Conservation (phyloP, 768 basidiomycete species). For the Leccinum obscurum region DNA sequence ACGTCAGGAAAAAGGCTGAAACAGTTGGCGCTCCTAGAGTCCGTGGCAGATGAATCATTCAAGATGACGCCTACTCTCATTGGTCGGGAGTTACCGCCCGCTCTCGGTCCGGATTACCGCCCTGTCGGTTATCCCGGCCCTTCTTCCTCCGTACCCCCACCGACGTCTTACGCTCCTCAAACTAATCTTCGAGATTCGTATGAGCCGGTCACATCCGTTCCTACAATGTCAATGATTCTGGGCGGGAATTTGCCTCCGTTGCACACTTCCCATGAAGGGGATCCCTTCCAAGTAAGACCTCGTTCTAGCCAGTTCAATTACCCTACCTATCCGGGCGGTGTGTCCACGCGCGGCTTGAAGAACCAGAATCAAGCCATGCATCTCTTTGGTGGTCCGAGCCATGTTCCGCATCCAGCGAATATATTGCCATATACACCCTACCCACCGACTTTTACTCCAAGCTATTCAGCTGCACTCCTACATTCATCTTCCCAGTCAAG, state of each 20-base stretch:
- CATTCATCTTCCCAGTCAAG: conserved; percentile 14
- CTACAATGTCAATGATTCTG: conserved; percentile 9
- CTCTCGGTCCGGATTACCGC: conserved; percentile 3
- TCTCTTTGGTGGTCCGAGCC: conserved; percentile 5
- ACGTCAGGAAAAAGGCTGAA: conserved; percentile 63
- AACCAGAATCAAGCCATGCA: conserved; percentile 21
- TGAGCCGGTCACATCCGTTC: conserved; percentile 29
- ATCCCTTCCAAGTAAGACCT: conserved; percentile 48
- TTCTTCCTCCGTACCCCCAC: conserved; percentile 32
- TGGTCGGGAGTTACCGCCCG: conserved; percentile 25
- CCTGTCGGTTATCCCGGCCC: conserved; percentile 15
- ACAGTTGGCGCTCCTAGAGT: conserved; percentile 70
- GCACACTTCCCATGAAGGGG: conserved; percentile 16
- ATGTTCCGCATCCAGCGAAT: conserved; percentile 7
- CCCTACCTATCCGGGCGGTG: conserved; percentile 21
- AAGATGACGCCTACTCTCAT: conserved; percentile 49
- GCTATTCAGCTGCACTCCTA: conserved; percentile 20
- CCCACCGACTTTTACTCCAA: conserved; percentile 18
- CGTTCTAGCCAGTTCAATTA: conserved; percentile 48
- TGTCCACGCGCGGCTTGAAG: conserved; percentile 8
- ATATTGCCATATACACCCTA: conserved; percentile 13
- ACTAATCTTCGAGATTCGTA: conserved; percentile 34
- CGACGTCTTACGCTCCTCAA: conserved; percentile 17
- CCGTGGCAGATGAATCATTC: conserved; percentile 73
- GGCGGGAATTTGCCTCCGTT: conserved; percentile 4